Evolutionary conservation across 352 stramenopile species (phyloP), one percentile per base, ranked within the genome.

Genomic region (Thalassiosira livingstoniorum): DNA sequence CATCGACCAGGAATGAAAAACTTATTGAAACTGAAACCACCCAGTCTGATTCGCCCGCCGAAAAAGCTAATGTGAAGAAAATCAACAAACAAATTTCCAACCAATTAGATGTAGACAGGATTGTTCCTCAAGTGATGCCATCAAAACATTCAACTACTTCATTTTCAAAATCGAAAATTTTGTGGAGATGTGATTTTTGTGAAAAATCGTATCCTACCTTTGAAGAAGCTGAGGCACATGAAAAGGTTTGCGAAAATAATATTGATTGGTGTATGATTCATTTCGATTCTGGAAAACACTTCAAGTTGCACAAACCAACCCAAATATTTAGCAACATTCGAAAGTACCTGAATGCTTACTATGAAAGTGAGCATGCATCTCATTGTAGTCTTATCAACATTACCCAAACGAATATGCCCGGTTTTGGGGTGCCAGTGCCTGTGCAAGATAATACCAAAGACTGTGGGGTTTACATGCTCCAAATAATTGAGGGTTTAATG

Each of bases 391-490:
- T 80, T 18, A 45, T 47, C 23, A 25, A 53, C 18, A 58, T 87
- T 25, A 86, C 73, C 15, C 54, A 47, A 32, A 67, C 67, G 35
- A 84, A 80, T 45, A 71, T 87, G 57, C 78, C 81, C 51, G 65
- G 68, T 18, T 81, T 80, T 55, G 45, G 93, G 37, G 92, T 91
- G 3, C 82, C 94, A 54, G 93, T 97, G 23, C 95, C 94, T 7
- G 70, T 94, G 75, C 95, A 98, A 63, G 91, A 87, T 2, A 98
- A 98, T 68, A 96, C 87, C 32, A 97, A 95, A 5, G 95, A 98
- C 84, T 98, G 95, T 73, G 95, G 84, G 13, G 76, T 88, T 10
- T 90, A 76, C 67, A 80, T 82, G 67, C 80, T 90, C 45, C 67
- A 86, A 78, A 83, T 83, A 42, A 42, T 54, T 21, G 73, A 88